Conservation (phyloP, 1,139 yeast species). For the Pneumocystis jirovecii region DNA sequence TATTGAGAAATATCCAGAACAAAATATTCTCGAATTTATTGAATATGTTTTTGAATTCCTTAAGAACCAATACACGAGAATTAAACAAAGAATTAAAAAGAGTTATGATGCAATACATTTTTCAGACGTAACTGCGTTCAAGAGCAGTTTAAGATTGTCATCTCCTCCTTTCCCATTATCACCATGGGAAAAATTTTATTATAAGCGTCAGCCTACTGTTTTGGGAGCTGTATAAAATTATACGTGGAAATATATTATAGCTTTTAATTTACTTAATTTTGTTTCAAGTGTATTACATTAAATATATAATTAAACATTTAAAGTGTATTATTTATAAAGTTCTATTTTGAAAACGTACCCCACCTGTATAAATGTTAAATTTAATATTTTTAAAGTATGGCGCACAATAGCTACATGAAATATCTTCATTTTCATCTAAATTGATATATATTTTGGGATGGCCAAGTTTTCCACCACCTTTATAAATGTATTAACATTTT, state of each 20-base stretch:
- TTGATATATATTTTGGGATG: slow-evolving; percentile 77
- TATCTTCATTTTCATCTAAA: slow-evolving; percentile 57
- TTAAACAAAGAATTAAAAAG: background rate
- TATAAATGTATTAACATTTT: background rate
- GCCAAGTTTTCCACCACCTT: slow-evolving; percentile 48
- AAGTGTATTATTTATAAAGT: background rate
- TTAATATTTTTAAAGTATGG: background rate
- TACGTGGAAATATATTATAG: too few species aligned
- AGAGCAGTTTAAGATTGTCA: background rate
- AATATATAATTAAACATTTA: background rate
- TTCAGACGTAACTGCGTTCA: background rate
- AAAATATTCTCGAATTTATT: background rate
- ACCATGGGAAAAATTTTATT: background rate
- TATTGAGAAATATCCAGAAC: background rate
- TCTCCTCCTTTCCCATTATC: background rate
- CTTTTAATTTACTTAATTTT: background rate
- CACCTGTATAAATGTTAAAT: background rate
- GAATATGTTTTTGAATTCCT: background rate
- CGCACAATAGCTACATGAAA: slow-evolving; percentile 60
- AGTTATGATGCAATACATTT: background rate
- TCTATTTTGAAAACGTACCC: background rate
- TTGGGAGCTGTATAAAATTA: background rate
- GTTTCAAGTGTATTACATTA: background rate
- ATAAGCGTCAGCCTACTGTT: background rate
- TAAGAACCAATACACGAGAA: background rate